These are phyloP conservation scores for Fusarium sp. DNA, from an alignment of 2,329 filamentous ascomycete genomes.

Conservation along the genomic window DNA sequence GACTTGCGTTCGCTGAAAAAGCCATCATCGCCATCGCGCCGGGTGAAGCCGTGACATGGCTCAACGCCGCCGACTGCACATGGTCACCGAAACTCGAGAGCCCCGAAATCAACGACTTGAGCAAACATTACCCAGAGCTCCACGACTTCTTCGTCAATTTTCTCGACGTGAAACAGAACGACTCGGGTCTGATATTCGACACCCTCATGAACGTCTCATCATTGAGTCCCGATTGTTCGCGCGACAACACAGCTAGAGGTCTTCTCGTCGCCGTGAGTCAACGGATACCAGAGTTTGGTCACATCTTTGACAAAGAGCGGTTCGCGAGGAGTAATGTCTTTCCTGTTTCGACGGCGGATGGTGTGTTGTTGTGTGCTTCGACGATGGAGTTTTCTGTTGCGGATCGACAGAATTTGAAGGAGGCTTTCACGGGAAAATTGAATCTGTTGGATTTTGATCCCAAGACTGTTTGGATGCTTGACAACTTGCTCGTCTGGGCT, in stretches of 20 bases:
- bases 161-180: constrained; percentile 22
- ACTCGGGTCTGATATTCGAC: constrained; percentile 29
- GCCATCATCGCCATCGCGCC: constrained; percentile 21
- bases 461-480: constrained; percentile 30
- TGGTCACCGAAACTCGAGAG: constrained; percentile 33
- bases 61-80: constrained; percentile 21
- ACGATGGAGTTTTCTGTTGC: constrained; percentile 34
- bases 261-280: constrained; percentile 27
- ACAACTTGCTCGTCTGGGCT: constrained; percentile 30
- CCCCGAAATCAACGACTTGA: constrained; percentile 28
- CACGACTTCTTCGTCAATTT: constrained; percentile 35
- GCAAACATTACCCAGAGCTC: constrained; percentile 32
- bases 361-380: constrained; percentile 28
- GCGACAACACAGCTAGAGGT: constrained; percentile 24
- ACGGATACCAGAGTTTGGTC: constrained; percentile 26
- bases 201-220: constrained; percentile 25
- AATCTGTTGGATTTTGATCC: constrained; percentile 32
- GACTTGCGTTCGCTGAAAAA: constrained; percentile 5
- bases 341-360: constrained; percentile 18
- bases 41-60: constrained; percentile 27
- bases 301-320: constrained; percentile 27
- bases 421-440: constrained; percentile 26
- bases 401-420: constrained; percentile 26
- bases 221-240: constrained; percentile 16
- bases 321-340: constrained; percentile 25